phyloP scores from a whole-genome alignment of 2,329 filamentous ascomycete genomes.

The Penicillium palitans region DNA sequence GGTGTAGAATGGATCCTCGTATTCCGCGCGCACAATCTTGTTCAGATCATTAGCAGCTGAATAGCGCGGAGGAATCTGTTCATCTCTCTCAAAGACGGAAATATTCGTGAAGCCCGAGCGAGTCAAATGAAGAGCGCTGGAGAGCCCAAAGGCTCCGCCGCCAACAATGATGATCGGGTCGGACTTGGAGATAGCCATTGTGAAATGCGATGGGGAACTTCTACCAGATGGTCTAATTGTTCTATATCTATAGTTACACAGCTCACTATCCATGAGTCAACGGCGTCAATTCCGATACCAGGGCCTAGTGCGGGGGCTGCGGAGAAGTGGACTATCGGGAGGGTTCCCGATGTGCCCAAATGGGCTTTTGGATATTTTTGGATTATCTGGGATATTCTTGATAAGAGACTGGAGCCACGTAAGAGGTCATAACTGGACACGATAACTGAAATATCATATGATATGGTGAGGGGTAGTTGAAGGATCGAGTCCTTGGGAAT shows the following conservation, averaged over 20 bases:
- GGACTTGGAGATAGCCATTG: conserved; percentile 23
- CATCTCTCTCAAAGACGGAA: conserved; percentile 50
- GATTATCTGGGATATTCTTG: not conserved
- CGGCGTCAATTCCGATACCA: conserved; percentile 2
- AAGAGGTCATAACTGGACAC: not conserved
- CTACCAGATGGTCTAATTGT: not conserved
- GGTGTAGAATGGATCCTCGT: conserved; percentile 59
- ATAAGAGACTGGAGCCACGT: not conserved
- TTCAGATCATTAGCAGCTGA: conserved; percentile 63
- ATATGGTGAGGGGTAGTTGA: not conserved
- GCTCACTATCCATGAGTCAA: not conserved
- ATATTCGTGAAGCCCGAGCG: conserved; percentile 49
- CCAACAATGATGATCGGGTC: conserved; percentile 42
- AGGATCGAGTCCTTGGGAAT: not conserved
- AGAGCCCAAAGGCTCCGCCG: conserved; percentile 54
- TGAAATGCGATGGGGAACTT: not conserved
- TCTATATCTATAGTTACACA: conserved; percentile 14
- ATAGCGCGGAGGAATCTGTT: conserved; percentile 49
- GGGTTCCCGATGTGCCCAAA: conserved; percentile 10
- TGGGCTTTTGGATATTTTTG: not conserved
- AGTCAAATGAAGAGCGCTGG: conserved; percentile 51
- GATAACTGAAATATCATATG: not conserved
- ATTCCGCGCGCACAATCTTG: conserved; percentile 62
- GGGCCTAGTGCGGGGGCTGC: conserved; percentile 1
- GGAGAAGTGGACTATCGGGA: conserved; percentile 15